A percentile compares a stretch with the other conserved stretches of the same genome.
Evolutionary conservation across 1,284 basidiomycete genomes (phyloP).

Genomic region (Ganoderma sinense): DNA sequence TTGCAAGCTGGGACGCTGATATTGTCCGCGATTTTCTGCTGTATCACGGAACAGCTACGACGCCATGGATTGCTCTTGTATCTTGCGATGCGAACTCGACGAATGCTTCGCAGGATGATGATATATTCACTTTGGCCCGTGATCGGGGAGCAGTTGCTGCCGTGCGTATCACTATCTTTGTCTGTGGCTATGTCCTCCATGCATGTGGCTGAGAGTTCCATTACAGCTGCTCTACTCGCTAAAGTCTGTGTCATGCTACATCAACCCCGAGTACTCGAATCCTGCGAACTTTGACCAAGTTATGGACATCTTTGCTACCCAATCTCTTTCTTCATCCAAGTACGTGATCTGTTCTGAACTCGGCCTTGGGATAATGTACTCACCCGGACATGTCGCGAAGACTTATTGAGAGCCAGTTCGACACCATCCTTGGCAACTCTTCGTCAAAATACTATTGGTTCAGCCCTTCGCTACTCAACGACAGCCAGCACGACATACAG

Average conservation of each 20-base stretch:
- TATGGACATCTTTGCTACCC: conserved; percentile 83
- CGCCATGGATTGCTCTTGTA: conserved; percentile 91
- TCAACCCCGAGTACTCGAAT: conserved; percentile 76
- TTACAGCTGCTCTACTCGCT: conserved; percentile 78
- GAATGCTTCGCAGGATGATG: conserved; percentile 58
- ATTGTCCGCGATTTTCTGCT: background rate
- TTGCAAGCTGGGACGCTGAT: background rate
- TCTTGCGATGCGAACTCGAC: conserved; percentile 83
- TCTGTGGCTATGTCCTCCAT: background rate
- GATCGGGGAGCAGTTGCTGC: conserved; percentile 83
- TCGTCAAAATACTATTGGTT: conserved; percentile 60
- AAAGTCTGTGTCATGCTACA: conserved; percentile 73
- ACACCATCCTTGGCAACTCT: conserved; percentile 50
- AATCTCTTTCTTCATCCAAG: conserved; percentile 52
- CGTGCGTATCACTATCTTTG: conserved; percentile 47
- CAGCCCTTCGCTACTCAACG: conserved; percentile 65
- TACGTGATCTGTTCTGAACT: conserved; percentile 30
- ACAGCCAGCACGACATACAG: conserved; percentile 57
- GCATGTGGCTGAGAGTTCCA: background rate
- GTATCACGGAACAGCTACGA: conserved; percentile 54
- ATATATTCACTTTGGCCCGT: conserved; percentile 83
- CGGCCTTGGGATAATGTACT: background rate
- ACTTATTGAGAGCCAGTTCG: conserved; percentile 72
- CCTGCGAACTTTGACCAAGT: conserved; percentile 73
- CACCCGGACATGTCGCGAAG: conserved; percentile 37